A percentile compares a stretch with the other conserved stretches of the same genome.
These are phyloP conservation scores for Cutaneotrichosporon sp. DNA, from an alignment of 1,284 basidiomycete genomes.

Conservation along the genomic window DNA sequence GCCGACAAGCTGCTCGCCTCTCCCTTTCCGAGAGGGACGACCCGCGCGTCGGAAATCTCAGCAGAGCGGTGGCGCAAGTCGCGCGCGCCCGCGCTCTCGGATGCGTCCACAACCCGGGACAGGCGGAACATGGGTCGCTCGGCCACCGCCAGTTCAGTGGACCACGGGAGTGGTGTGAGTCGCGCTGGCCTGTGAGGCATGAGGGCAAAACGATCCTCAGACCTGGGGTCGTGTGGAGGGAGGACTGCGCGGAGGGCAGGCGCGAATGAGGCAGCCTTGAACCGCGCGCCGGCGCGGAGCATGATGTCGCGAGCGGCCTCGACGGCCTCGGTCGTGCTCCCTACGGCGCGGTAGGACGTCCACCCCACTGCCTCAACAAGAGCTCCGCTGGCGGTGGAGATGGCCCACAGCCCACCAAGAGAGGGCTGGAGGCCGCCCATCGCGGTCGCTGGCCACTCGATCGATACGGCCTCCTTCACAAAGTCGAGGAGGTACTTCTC, in stretches of 20 bases:
- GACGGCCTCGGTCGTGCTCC: background rate
- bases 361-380: slow-evolving; percentile 7
- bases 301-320: slow-evolving; percentile 14
- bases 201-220: slow-evolving; percentile 9
- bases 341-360: slow-evolving; percentile 8
- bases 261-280: background rate
- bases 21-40: background rate
- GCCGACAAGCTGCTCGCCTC: background rate
- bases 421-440: slow-evolving; percentile 14
- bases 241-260: slow-evolving; percentile 2
- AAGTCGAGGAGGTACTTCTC: slow-evolving; percentile 1
- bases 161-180: slow-evolving; percentile 17
- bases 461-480: background rate
- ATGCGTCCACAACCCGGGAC: background rate
- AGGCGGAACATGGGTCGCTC: slow-evolving; percentile 22
- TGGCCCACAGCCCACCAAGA: slow-evolving; percentile 5
- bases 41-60: slow-evolving; percentile 3
- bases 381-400: slow-evolving; percentile 12
- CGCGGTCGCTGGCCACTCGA: slow-evolving; percentile 11
- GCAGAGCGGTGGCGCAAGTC: slow-evolving; percentile 12
- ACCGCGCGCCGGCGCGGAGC: background rate
- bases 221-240: background rate
- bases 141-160: slow-evolving; percentile 9
- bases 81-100: background rate
- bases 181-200: slow-evolving; percentile 16